Conservation (phyloP, 78 protist genomes). For the Blattamonas nauphoetae region DNA sequence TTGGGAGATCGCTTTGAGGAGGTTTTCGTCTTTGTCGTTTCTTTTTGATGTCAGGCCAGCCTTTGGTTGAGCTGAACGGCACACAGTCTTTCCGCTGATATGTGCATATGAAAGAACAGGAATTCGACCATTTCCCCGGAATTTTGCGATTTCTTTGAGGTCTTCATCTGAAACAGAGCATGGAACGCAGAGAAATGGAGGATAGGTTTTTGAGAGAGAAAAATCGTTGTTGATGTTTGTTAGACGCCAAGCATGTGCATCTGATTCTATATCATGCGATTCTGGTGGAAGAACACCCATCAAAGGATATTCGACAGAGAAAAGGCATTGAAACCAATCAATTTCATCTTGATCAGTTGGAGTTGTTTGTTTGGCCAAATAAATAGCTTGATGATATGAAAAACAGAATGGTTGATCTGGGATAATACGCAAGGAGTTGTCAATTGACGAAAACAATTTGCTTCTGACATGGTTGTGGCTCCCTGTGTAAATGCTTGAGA, state of each 20-base stretch:
- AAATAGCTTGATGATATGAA: not conserved
- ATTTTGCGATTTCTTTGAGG: constrained; percentile 28
- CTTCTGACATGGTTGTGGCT: no score
- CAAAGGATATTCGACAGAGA: not conserved
- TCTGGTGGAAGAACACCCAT: not conserved
- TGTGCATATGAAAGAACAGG: constrained; percentile 61
- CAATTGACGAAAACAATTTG: no score
- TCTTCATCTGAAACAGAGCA: constrained; percentile 27
- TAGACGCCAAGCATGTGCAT: constrained; percentile 40
- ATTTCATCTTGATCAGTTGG: not conserved
- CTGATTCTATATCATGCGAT: no score
- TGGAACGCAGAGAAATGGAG: constrained; percentile 53
- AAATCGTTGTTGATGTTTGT: constrained; percentile 40
- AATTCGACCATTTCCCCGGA: constrained; percentile 47
- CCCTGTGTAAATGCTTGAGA: no score
- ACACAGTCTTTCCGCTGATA: not conserved
- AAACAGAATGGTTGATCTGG: not conserved
- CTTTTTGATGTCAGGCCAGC: not conserved
- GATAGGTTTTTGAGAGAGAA: constrained; percentile 56
- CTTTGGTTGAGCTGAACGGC: not conserved
- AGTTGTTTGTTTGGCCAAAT: not conserved
- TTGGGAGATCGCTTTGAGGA: not conserved
- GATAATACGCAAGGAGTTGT: not conserved
- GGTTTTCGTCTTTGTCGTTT: not conserved
- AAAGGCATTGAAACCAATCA: not conserved